phyloP scores from a whole-genome alignment of 768 basidiomycete species.

The Suillus cothurnatus region DNA sequence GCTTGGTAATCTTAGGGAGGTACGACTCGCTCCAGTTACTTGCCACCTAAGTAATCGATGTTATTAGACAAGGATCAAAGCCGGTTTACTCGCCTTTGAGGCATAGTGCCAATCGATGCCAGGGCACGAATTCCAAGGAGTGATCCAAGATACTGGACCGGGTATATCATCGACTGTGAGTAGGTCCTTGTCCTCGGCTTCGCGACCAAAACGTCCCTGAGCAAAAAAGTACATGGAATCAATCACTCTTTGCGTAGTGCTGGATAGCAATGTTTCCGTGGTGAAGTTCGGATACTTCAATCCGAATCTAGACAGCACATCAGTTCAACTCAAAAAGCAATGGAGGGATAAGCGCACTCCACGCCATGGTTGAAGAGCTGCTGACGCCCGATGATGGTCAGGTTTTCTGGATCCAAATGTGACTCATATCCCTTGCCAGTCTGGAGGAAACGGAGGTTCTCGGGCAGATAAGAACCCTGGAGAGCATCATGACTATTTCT shows the following conservation, averaged over 20 bases:
- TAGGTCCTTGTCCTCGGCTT: slow-evolving; percentile 29
- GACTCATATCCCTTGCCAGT: slow-evolving; percentile 37
- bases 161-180: slow-evolving; percentile 35
- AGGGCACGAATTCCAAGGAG: slow-evolving; percentile 43
- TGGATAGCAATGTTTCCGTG: slow-evolving; percentile 21
- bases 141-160: slow-evolving; percentile 43
- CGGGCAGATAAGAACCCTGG: slow-evolving; percentile 32
- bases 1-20: slow-evolving; percentile 36
- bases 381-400: slow-evolving; percentile 39
- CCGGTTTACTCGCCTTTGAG: background rate
- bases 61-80: background rate
- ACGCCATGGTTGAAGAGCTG: slow-evolving; percentile 45
- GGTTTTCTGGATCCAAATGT: slow-evolving; percentile 35
- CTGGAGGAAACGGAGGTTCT: slow-evolving; percentile 35
- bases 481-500: slow-evolving; percentile 26
- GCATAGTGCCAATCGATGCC: slow-evolving; percentile 11
- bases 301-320: slow-evolving; percentile 17
- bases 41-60: slow-evolving; percentile 14
- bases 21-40: slow-evolving; percentile 37
- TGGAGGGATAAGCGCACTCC: slow-evolving; percentile 24
- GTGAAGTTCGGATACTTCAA: slow-evolving; percentile 25
- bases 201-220: slow-evolving; percentile 40
- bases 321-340: background rate
- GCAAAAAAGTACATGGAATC: slow-evolving; percentile 46
- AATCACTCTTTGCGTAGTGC: slow-evolving; percentile 28